Conservation (phyloP, 192 early-diverging fungal species). For the Hyaloraphidium curvatum region DNA sequence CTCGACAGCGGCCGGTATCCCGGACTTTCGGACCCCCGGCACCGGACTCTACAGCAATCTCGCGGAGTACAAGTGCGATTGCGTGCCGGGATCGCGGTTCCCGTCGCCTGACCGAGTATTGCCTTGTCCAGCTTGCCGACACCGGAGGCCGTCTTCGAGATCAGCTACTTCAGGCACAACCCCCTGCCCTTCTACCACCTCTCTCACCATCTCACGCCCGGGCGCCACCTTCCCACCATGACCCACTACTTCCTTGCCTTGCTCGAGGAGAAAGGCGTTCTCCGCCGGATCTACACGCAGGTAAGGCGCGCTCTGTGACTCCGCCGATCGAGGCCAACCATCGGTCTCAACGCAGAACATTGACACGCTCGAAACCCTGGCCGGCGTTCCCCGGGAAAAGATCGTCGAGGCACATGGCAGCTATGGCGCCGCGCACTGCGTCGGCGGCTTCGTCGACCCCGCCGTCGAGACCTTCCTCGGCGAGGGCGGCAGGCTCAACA, state of each 20-base stretch:
- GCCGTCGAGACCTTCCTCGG: too few species aligned
- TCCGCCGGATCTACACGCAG: too few species aligned
- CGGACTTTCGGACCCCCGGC: neutral
- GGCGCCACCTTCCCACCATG: neutral
- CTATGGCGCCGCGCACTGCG: slow-evolving; percentile 86
- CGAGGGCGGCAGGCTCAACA: too few species aligned
- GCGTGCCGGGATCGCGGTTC: too few species aligned
- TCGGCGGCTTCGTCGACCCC: slow-evolving; percentile 15
- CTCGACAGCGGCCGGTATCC: neutral
- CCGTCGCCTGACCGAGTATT: too few species aligned
- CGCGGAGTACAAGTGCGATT: too few species aligned
- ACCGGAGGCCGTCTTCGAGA: neutral
- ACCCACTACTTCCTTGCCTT: neutral
- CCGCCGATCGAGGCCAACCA: too few species aligned
- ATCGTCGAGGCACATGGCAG: slow-evolving; percentile 86
- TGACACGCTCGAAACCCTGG: slow-evolving; percentile 70
- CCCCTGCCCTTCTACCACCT: neutral
- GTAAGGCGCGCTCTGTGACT: neutral
- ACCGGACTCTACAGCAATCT: too few species aligned
- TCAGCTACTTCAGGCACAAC: neutral
- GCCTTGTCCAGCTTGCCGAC: neutral
- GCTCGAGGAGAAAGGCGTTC: neutral
- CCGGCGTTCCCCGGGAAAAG: slow-evolving; percentile 41
- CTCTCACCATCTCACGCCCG: neutral
- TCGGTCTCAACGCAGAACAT: neutral